Evolutionary conservation across 352 stramenopile species (phyloP), one percentile per base, ranked within the genome.

Genomic region (Phytophthora fragariae): DNA sequence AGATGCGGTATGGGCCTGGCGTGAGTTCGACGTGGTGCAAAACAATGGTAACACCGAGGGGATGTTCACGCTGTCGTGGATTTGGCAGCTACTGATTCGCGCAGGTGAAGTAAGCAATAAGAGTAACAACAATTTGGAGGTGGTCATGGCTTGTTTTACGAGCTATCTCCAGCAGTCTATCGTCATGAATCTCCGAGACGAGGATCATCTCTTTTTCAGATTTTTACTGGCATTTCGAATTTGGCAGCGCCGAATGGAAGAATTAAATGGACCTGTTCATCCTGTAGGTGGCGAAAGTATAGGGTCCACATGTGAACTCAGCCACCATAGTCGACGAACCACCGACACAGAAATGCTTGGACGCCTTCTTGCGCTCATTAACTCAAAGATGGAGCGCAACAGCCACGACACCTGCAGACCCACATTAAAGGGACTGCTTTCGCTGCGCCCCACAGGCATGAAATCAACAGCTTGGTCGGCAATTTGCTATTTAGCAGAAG

Each of bases 161-260:
- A 69, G 57, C 57, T 71, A 49, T 31, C 19, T 78, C 2, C 56
- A 73, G 17, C 53, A 70, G 33, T 75, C 60, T 5, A 65, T 77
- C 1, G 52, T 58, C n/a, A 72, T 72, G 46, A 71, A 74, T 31
- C 49, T 90, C n/a, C 53, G 19, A 9, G 79, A 84, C 11, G 70
- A 79, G 52, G 66, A 83, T 11, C 65, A 71, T 9, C 33, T 80
- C 6, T 33, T 87, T 3, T 85, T 84, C 35, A 57, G 62, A 5
- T 84, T 90, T 52, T n/a, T 84, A 5, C 59, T 87, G 12, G 75
- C 79, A 21, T 55, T 85, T 50, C 62, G 70, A 12, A 50, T 90
- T 31, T 79, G 83, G 52, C 73, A 76, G 9, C 72, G 72, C 12
- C 60, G 66, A 2, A 65, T 68, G 60, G 35, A 61, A 41, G 67